phyloP scores from a whole-genome alignment of 331 rosid genomes.

The Rosa hybrid region DNA sequence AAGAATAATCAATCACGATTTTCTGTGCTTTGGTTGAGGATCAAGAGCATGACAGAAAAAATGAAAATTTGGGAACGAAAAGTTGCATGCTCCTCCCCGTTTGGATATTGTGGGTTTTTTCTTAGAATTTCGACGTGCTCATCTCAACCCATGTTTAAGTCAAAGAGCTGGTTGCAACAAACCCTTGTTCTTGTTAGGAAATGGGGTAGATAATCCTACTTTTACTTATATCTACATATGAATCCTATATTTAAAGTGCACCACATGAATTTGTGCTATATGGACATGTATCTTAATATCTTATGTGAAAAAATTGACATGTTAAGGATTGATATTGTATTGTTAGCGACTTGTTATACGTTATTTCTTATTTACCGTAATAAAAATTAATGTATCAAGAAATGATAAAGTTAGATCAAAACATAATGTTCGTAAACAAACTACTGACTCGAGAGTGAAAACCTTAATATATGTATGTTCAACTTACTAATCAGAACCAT shows the following conservation, averaged over 20 bases:
- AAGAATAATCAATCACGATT: background rate
- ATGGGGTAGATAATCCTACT: background rate
- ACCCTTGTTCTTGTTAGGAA: background rate
- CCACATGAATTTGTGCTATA: background rate
- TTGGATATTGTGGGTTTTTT: constrained; percentile 19
- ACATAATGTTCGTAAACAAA: background rate
- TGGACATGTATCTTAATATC: background rate
- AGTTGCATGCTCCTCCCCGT: background rate
- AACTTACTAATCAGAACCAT: background rate
- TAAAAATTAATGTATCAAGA: background rate
- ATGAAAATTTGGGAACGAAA: background rate
- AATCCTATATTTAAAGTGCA: background rate
- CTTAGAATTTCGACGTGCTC: constrained; percentile 24
- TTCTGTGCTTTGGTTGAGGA: background rate
- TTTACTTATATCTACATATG: constrained; percentile 3
- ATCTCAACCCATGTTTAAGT: constrained; percentile 13
- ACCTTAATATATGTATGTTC: background rate
- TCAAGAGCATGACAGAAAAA: background rate
- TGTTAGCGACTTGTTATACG: background rate
- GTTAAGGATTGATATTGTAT: background rate
- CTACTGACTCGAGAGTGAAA: background rate
- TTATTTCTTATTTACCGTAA: background rate
- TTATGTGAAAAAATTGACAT: background rate
- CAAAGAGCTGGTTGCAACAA: constrained; percentile 1
- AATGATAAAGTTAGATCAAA: background rate